Evolutionary conservation across 1,139 yeast species (phyloP).

Genomic region (Candida pseudocylindracea): DNA sequence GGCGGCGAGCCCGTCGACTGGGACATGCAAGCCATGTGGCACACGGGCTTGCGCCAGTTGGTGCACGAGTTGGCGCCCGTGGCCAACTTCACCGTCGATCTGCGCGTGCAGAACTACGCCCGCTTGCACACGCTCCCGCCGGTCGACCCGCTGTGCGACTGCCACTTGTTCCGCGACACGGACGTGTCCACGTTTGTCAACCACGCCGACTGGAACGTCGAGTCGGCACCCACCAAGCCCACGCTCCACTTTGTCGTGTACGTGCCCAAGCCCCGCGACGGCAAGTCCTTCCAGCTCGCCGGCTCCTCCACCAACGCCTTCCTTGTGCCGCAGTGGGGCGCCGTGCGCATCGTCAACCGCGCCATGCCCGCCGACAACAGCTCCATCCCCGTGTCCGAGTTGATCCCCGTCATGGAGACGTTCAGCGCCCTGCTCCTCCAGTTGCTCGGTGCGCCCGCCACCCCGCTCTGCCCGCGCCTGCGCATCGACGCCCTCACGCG

Average conservation of each 20-base stretch:
- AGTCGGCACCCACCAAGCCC: constrained; percentile 31
- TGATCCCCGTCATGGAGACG: constrained; percentile 37
- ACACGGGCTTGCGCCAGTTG: constrained; percentile 12
- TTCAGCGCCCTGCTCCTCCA: constrained; percentile 59
- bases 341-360: constrained; percentile 28
- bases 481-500: constrained; percentile 51
- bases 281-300: constrained; percentile 20
- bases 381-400: constrained; percentile 17
- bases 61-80: constrained; percentile 16
- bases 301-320: constrained; percentile 41
- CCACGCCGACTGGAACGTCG: constrained; percentile 58
- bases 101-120: constrained; percentile 60
- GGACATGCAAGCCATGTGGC: constrained; percentile 23
- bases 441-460: constrained; percentile 42
- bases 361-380: constrained; percentile 8
- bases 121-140: constrained; percentile 11
- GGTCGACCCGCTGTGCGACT: constrained; percentile 8
- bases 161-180: constrained; percentile 14
- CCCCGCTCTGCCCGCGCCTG: constrained; percentile 29
- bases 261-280: constrained; percentile 25
- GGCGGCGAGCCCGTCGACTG: constrained; percentile 21
- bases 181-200: constrained; percentile 53
- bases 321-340: constrained; percentile 85
- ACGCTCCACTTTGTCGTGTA: constrained; percentile 49
- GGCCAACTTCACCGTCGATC: constrained; percentile 53